A percentile compares a stretch with the other conserved stretches of the same genome.
phyloP scores from a whole-genome alignment of 1,284 basidiomycete genomes.

The Boletus sp. region DNA sequence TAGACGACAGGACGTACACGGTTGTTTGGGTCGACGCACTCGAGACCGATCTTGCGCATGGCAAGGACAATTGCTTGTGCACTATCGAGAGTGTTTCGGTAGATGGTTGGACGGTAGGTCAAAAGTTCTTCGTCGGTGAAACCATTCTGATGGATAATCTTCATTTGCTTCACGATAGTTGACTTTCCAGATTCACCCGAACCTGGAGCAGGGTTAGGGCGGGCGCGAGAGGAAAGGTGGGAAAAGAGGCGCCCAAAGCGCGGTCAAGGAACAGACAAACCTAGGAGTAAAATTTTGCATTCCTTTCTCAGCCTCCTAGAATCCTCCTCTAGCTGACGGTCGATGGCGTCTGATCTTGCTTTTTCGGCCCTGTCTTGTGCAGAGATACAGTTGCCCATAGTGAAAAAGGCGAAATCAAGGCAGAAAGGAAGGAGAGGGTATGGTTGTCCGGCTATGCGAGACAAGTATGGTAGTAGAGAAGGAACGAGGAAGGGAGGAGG shows the following conservation, averaged over 20 bases:
- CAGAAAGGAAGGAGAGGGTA: background rate
- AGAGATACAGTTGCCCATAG: slow-evolving; percentile 72
- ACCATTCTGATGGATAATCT: slow-evolving; percentile 97
- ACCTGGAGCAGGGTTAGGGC: slow-evolving; percentile 37
- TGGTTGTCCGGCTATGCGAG: background rate
- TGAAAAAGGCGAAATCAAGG: background rate
- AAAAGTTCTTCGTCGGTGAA: slow-evolving; percentile 84
- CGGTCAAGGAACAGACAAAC: slow-evolving; percentile 49
- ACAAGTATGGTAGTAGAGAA: background rate
- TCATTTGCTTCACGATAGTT: slow-evolving; percentile 99
- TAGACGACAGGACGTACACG: slow-evolving; percentile 44
- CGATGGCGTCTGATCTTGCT: slow-evolving; percentile 72
- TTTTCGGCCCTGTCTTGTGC: slow-evolving; percentile 61
- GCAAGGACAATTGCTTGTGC: slow-evolving; percentile 89
- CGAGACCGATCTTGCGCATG: slow-evolving; percentile 89
- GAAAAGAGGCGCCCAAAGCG: slow-evolving; percentile 17
- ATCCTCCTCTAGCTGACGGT: slow-evolving; percentile 75
- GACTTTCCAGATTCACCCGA: slow-evolving; percentile 88
- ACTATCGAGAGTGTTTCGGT: slow-evolving; percentile 87
- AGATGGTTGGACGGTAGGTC: slow-evolving; percentile 80
- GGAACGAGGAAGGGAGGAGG: background rate
- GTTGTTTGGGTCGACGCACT: slow-evolving; percentile 80
- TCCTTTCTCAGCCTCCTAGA: slow-evolving; percentile 80
- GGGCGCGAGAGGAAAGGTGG: background rate
- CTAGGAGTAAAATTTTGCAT: slow-evolving; percentile 93